Evolutionary conservation across 2,329 filamentous ascomycete species (phyloP), one percentile per base, ranked within the genome.

Genomic region (Parasarocladium wereldwijsianum): DNA sequence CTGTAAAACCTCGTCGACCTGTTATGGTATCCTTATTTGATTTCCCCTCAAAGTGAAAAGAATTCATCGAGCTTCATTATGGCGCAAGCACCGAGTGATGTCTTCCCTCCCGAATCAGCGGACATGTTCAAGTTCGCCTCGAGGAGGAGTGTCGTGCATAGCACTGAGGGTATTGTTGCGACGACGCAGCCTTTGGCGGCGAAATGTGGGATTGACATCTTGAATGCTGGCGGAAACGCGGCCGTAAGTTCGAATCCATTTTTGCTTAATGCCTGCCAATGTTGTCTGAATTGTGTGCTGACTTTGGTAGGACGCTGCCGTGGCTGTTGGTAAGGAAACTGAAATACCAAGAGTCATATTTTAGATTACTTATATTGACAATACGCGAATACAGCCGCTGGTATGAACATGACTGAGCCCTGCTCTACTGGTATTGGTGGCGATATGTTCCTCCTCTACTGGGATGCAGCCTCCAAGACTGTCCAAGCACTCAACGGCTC

Each of bases 361-460:
- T 8, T 13, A 13, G 16, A 10, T 2, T 14, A 25, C 20, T 8
- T 16, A 19, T 20, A 4, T 24, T 31, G 21, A 28, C 19, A 15
- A 10, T 8, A 13, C 2, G 2, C 6, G 18, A 22, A n/a, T 3
- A 4, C 34, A 83, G 87, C 90, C 25, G 90, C 90, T 18, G 85
- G 76, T 5, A 64, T 98, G 33, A 96, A 94, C 55, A 70, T 96
- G 47, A 93, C 87, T 1, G 90, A 98, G 49, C 90, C 90, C 6
- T 75, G 76, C 35, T 90, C 81, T 5, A 96, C 90, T 1, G 90
- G 90, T 23, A 94, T 98, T 36, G 90, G 90, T 34, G 90, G 90
- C 38, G 90, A 98, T 56, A 85, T 93, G 75, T 98, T 96, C 58
- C 86, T 86, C 52, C 70, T 96, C 20, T 94, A 73, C 63, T 96